Conservation (phyloP, 2,329 filamentous ascomycete genomes). For the Fusarium floridanum region DNA sequence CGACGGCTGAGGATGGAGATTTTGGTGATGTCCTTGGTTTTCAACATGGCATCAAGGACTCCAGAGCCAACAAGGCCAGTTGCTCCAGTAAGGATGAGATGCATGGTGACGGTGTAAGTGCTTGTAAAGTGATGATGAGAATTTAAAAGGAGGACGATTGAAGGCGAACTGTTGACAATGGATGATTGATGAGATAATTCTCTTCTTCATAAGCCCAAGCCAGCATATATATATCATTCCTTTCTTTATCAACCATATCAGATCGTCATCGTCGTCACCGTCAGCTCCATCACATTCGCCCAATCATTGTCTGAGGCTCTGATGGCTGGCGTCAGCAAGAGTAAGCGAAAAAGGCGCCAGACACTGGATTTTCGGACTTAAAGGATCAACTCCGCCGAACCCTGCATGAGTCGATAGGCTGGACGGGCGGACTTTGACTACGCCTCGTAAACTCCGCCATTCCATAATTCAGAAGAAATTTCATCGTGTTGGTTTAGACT, state of each 20-base stretch:
- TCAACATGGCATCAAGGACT: conserved; percentile 73
- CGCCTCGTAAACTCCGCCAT: not conserved
- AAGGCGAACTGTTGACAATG: not conserved
- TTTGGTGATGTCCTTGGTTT: conserved; percentile 66
- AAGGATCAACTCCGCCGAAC: not conserved
- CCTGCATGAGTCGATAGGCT: not conserved
- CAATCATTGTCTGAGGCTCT: not conserved
- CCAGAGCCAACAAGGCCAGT: conserved; percentile 75
- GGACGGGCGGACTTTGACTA: not conserved
- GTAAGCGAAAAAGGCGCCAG: not conserved
- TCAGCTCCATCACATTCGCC: not conserved
- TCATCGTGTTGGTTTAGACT: not conserved
- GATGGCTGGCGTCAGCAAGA: conserved; percentile 29
- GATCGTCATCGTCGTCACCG: not conserved
- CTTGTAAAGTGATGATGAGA: not conserved
- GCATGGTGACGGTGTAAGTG: conserved; percentile 57
- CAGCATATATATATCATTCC: not conserved
- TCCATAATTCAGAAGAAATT: not conserved
- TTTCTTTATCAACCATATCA: not conserved
- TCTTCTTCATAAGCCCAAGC: not conserved
- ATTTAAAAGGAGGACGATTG: not conserved
- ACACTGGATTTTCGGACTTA: conserved; percentile 6
- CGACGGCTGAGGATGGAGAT: conserved; percentile 77
- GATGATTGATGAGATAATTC: not conserved
- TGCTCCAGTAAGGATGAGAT: conserved; percentile 76